phyloP scores from a whole-genome alignment of 371 early-diverging fungal species.

The Mortierella sp. region DNA sequence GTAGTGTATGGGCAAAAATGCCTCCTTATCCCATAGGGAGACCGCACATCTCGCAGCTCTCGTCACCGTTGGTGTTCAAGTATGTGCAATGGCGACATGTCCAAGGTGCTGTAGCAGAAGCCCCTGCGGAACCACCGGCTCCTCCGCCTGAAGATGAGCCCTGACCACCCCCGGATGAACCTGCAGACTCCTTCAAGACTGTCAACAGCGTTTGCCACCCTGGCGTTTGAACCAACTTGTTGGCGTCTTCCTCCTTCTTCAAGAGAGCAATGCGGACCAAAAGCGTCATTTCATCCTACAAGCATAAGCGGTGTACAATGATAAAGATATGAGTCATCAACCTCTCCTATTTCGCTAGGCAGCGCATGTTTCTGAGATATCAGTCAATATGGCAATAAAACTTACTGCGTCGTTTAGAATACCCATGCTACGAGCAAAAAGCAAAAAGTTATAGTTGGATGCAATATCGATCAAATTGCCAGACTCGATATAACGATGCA shows the following conservation, averaged over 20 bases:
- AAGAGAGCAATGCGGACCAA: conserved; percentile 67
- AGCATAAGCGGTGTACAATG: conserved; percentile 15
- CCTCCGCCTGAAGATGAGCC: conserved; percentile 25
- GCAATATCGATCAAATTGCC: conserved; percentile 62
- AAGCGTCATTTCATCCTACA: conserved; percentile 67
- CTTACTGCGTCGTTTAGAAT: conserved; percentile 60
- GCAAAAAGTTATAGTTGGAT: conserved; percentile 88
- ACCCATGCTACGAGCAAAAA: conserved; percentile 70
- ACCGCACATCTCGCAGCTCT: conserved; percentile 95
- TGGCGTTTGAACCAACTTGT: conserved; percentile 60
- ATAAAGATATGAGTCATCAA: background rate
- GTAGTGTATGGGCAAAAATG: background rate
- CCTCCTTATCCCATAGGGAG: conserved; percentile 68
- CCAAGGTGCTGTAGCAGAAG: conserved; percentile 66
- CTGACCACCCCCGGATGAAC: conserved; percentile 33
- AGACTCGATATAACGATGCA: conserved; percentile 59
- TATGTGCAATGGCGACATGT: conserved; percentile 96
- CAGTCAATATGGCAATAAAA: background rate
- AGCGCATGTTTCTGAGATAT: background rate
- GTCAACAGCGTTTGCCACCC: conserved; percentile 88
- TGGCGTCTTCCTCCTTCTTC: conserved; percentile 59
- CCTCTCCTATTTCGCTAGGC: background rate
- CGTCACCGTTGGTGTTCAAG: conserved; percentile 74
- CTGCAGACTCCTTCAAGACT: conserved; percentile 73
- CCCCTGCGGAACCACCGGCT: conserved; percentile 44